phyloP scores from a whole-genome alignment of 345 rosid species.

The Boechera retrofracta region DNA sequence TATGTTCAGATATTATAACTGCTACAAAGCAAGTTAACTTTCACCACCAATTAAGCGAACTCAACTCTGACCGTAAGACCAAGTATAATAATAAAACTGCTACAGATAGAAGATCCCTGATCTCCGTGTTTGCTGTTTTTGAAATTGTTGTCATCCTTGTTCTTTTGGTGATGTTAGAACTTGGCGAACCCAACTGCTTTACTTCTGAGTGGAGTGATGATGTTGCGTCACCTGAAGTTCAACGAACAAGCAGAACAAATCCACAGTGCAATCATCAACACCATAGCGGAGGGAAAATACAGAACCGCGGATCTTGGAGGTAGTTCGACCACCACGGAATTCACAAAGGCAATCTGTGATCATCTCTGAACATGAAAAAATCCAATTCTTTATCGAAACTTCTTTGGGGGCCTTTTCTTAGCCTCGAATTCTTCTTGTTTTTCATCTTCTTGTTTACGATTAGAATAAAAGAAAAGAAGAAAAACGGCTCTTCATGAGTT shows the following conservation, averaged over 20 bases:
- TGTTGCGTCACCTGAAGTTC: conserved; percentile 86
- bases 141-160: not conserved
- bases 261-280: conserved; percentile 77
- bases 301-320: conserved; percentile 98
- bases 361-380: conserved; percentile 63
- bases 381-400: conserved; percentile 35
- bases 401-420: conserved; percentile 2
- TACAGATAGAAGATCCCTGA: not conserved
- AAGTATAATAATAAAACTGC: not conserved
- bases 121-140: not conserved
- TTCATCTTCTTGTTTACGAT: conserved; percentile 15
- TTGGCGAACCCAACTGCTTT: conserved; percentile 98
- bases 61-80: not conserved
- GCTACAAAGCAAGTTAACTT: too few relatives aligned
- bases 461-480: conserved; percentile 29
- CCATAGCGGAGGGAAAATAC: conserved; percentile 88
- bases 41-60: not conserved
- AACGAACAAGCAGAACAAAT: conserved; percentile 84
- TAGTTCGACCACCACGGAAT: conserved; percentile 70
- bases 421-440: conserved; percentile 32
- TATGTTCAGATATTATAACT: not conserved
- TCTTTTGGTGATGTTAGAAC: conserved; percentile 50
- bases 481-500: conserved; percentile 25
- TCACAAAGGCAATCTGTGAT: conserved; percentile 87
- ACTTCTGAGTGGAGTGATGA: conserved; percentile 76